A percentile compares a stretch with the other conserved stretches of the same genome.
phyloP scores from a whole-genome alignment of 495 filamentous ascomycete species.

The Tuber magnatum region DNA sequence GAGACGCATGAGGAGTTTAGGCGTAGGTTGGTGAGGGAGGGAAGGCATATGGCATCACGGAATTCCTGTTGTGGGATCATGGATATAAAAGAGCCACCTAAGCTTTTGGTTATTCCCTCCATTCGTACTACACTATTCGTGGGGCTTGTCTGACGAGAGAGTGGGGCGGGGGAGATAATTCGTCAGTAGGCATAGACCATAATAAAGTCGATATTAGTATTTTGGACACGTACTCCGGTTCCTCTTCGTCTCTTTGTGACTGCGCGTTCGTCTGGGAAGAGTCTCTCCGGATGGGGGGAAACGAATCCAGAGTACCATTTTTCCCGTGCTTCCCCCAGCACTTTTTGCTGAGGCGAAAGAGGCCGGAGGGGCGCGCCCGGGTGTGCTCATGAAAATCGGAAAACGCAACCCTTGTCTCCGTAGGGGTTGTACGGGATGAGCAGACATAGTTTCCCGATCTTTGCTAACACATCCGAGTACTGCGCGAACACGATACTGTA shows the following conservation, averaged over 20 bases:
- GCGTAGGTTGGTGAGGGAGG: neutral
- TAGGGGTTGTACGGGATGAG: neutral
- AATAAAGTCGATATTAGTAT: neutral
- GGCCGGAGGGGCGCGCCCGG: neutral
- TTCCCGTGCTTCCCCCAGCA: neutral
- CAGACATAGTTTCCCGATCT: neutral
- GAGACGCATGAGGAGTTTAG: neutral
- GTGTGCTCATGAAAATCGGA: neutral
- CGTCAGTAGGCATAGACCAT: neutral
- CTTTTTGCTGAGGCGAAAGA: neutral
- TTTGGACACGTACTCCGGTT: neutral
- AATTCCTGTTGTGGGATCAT: neutral
- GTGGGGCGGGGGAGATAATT: neutral
- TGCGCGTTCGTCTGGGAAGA: neutral
- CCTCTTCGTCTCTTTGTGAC: neutral
- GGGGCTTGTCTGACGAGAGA: neutral
- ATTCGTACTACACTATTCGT: neutral
- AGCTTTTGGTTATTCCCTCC: neutral
- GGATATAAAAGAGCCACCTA: neutral
- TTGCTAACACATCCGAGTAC: neutral
- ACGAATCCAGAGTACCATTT: neutral
- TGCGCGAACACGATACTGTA: neutral
- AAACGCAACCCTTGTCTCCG: neutral
- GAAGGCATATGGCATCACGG: neutral
- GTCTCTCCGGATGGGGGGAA: neutral